A percentile compares a stretch with the other conserved stretches of the same genome.
phyloP scores from a whole-genome alignment of 176 grass and related monocot genomes.

The Lolium multiflorum region DNA sequence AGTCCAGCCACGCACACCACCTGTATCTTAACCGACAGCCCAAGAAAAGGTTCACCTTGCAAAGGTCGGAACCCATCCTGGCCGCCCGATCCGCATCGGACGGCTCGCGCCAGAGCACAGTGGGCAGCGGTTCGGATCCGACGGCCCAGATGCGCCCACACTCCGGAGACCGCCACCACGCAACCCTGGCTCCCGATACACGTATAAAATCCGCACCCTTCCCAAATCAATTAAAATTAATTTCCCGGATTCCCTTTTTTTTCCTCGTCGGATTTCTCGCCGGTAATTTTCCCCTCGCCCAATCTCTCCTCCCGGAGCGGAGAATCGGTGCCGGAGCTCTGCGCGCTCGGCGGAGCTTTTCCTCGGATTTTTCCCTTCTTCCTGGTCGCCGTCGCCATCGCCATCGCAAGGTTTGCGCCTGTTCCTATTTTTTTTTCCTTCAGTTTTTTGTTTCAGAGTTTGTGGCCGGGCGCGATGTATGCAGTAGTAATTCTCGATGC shows the following conservation, averaged over 20 bases:
- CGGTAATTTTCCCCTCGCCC: slow-evolving; percentile 31
- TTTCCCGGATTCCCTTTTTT: slow-evolving; percentile 1
- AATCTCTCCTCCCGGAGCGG: slow-evolving; percentile 22
- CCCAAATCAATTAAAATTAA: slow-evolving; percentile 18
- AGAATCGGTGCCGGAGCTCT: not conserved
- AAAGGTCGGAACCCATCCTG: not conserved
- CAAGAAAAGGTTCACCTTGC: not conserved
- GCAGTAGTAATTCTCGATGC: not conserved
- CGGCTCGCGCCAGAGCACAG: not conserved
- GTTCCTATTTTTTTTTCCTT: not conserved
- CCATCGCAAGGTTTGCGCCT: slow-evolving; percentile 44
- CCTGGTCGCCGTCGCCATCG: not conserved
- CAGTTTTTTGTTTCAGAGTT: not conserved
- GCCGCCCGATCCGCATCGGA: slow-evolving; percentile 8
- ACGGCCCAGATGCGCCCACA: slow-evolving; percentile 32
- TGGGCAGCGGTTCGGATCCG: slow-evolving; percentile 19
- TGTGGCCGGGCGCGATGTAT: not conserved
- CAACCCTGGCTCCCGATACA: not conserved
- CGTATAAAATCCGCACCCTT: slow-evolving; percentile 23
- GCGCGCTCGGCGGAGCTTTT: not conserved
- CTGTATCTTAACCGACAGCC: slow-evolving; percentile 20
- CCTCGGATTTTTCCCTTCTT: not conserved
- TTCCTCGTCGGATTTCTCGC: slow-evolving; percentile 32
- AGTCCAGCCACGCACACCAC: not conserved
- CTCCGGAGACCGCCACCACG: slow-evolving; percentile 9